Evolutionary conservation across 202 grass and related monocot species (phyloP).

Genomic region (Zizania palustris): DNA sequence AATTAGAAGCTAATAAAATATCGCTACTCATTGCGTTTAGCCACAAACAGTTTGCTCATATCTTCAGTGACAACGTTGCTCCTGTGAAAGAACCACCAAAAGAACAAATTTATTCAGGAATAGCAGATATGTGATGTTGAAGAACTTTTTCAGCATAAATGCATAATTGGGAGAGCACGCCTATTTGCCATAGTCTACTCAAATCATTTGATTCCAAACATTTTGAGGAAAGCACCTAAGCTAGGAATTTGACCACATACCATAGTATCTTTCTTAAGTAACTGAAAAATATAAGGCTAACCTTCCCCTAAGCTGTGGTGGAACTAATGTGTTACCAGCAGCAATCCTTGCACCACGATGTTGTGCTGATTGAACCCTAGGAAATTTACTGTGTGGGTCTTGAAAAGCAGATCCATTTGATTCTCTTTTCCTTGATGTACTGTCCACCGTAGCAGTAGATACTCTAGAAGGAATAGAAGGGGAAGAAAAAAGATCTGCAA

Average conservation of each 20-base stretch:
- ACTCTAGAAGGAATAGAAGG: constrained; percentile 44
- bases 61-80: constrained; percentile 99
- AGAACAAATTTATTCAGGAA: constrained; percentile 15
- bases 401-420: constrained; percentile 64
- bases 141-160: not conserved
- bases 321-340: constrained; percentile 49
- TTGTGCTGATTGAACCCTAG: constrained; percentile 53
- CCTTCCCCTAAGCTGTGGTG: constrained; percentile 90
- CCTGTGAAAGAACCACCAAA: constrained; percentile 57
- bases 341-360: constrained; percentile 41
- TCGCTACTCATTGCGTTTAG: constrained; percentile 54
- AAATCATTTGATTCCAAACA: not conserved
- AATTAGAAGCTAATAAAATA: constrained; percentile 4
- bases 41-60: constrained; percentile 80
- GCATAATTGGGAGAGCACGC: too few species aligned
- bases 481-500: constrained; percentile 57
- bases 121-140: not conserved
- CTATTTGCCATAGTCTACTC: not conserved
- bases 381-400: constrained; percentile 57
- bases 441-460: constrained; percentile 42
- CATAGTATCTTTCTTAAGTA: too few species aligned
- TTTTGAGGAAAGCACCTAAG: not conserved
- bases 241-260: not conserved
- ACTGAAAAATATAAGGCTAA: constrained; percentile 34
- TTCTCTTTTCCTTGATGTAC: constrained; percentile 77